Evolutionary conservation across 148 eudicot species (phyloP).

Genomic region (Polygonum aviculare): DNA sequence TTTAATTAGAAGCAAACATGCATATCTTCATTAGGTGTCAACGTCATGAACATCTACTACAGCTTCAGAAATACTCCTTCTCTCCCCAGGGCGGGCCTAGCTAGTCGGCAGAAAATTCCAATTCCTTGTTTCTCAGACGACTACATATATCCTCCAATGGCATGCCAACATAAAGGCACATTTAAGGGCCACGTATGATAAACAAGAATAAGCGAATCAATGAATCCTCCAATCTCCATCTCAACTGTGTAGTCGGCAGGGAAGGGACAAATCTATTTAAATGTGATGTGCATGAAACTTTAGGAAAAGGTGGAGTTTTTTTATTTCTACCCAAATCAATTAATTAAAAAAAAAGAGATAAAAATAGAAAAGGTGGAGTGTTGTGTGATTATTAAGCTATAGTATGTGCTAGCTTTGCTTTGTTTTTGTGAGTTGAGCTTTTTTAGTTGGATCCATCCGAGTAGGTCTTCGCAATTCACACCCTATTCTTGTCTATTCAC

Average conservation of each 20-base stretch:
- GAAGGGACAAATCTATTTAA: neutral
- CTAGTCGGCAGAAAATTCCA: too few relatives aligned
- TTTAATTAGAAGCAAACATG: too few relatives aligned
- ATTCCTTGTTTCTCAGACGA: too few relatives aligned
- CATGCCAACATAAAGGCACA: neutral
- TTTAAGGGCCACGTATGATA: neutral
- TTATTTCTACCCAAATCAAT: too few relatives aligned
- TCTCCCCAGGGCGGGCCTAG: too few relatives aligned
- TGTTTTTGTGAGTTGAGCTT: too few relatives aligned
- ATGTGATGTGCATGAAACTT: neutral
- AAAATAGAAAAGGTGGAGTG: neutral
- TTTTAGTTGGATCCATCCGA: too few relatives aligned
- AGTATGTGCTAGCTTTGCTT: too few relatives aligned
- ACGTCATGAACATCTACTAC: too few relatives aligned
- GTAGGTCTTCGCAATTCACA: neutral
- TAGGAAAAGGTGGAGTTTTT: neutral
- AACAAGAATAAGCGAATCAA: neutral
- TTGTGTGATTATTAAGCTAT: neutral
- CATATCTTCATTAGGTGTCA: too few relatives aligned
- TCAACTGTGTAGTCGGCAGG: slow-evolving; percentile 2
- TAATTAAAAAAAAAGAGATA: too few relatives aligned
- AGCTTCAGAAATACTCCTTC: too few relatives aligned
- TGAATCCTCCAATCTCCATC: neutral
- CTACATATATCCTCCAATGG: neutral
- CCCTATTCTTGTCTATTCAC: neutral